A percentile compares a stretch with the other conserved stretches of the same genome.
Evolutionary conservation across 495 filamentous ascomycete species (phyloP).

Genomic region (Parmelia sp.): DNA sequence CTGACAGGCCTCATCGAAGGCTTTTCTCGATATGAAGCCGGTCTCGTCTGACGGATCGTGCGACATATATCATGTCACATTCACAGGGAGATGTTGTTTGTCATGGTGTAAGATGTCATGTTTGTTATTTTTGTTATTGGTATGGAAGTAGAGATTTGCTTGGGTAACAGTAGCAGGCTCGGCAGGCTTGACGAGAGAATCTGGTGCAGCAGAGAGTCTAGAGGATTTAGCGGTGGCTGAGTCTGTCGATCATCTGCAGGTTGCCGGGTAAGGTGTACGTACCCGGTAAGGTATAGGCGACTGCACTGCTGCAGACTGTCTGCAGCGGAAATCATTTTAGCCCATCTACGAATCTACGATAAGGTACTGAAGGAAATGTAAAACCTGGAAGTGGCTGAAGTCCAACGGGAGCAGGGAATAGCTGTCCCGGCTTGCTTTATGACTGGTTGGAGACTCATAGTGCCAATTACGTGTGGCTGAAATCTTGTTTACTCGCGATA

Average conservation of each 20-base stretch:
- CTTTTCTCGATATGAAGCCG: slow-evolving; percentile 8
- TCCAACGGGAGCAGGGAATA: not conserved
- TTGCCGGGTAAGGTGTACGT: no score
- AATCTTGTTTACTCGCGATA: not conserved
- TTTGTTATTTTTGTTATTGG: no score
- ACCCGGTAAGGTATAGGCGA: no score
- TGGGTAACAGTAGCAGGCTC: no score
- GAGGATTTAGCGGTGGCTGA: not conserved
- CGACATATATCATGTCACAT: not conserved
- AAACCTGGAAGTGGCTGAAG: not conserved
- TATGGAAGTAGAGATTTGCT: no score
- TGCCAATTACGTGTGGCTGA: not conserved
- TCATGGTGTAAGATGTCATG: no score
- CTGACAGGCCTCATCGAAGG: slow-evolving; percentile 13
- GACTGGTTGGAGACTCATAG: not conserved
- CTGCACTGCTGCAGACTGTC: no score
- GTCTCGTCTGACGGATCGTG: not conserved
- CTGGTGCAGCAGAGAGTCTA: no score
- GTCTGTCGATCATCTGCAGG: slow-evolving; percentile 2
- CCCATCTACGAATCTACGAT: no score
- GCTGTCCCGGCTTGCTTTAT: not conserved
- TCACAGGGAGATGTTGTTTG: not conserved
- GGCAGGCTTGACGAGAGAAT: no score
- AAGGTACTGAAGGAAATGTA: no score
- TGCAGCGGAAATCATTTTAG: no score